Conservation (phyloP, 2,329 filamentous ascomycete genomes). For the Hypoxylon sp. region DNA sequence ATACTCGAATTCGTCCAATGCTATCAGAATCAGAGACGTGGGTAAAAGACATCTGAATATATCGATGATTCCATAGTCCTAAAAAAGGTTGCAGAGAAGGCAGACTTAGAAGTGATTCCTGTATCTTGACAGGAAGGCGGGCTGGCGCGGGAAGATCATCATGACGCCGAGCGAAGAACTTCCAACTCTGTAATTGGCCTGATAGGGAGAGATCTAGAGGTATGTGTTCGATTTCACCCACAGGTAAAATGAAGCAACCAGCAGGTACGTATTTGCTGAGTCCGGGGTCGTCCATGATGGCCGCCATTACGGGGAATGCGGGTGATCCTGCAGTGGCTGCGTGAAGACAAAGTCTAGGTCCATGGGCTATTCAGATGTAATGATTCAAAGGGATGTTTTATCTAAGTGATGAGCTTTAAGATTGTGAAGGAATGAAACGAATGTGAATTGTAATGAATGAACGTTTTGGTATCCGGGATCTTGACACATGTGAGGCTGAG, state of each 20-base stretch:
- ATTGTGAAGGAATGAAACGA: neutral
- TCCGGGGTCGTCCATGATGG: constrained; percentile 39
- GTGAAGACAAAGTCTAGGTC: neutral
- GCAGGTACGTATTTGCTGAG: constrained; percentile 55
- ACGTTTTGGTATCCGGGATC: neutral
- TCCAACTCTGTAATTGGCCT: constrained; percentile 46
- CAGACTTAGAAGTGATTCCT: constrained; percentile 49
- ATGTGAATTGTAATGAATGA: neutral
- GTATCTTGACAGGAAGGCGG: constrained; percentile 43
- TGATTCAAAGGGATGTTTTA: neutral
- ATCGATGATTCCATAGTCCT: constrained; percentile 54
- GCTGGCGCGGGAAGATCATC: constrained; percentile 35
- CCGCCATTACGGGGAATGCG: neutral
- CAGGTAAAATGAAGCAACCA: constrained; percentile 55
- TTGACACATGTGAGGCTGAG: constrained; percentile 16
- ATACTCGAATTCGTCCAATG: constrained; percentile 63
- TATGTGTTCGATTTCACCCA: constrained; percentile 35
- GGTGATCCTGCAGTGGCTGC: neutral
- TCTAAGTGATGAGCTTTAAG: neutral
- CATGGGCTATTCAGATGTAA: neutral
- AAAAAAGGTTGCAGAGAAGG: constrained; percentile 44
- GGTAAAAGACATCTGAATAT: constrained; percentile 60
- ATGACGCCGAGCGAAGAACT: constrained; percentile 43
- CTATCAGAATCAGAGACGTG: constrained; percentile 38
- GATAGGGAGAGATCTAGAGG: constrained; percentile 33